A percentile compares a stretch with the other conserved stretches of the same genome.
Evolutionary conservation across 352 stramenopile genomes (phyloP).

Genomic region (Phytophthora pluvialis): DNA sequence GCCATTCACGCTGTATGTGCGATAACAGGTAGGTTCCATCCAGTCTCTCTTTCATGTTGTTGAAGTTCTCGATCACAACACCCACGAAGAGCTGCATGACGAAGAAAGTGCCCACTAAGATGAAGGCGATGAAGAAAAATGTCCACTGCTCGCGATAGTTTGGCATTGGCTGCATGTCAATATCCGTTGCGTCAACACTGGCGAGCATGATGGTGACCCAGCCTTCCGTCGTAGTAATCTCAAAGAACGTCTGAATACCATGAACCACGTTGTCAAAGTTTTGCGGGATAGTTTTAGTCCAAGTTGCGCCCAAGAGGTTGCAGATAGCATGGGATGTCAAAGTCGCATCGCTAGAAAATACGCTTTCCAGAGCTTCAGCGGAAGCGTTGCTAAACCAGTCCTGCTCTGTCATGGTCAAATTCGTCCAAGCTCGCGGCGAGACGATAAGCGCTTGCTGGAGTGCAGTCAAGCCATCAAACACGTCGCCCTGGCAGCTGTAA

Average conservation of each 20-base stretch:
- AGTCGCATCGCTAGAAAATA: slow-evolving; percentile 11
- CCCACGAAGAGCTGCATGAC: slow-evolving; percentile 94
- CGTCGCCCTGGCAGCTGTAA: slow-evolving; percentile 66
- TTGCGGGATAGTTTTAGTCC: slow-evolving; percentile 61
- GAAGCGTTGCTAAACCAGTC: slow-evolving; percentile 44
- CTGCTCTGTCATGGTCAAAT: slow-evolving; percentile 44
- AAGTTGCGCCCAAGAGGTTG: slow-evolving; percentile 41
- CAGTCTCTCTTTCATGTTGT: slow-evolving; percentile 73
- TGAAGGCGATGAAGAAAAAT: slow-evolving; percentile 92
- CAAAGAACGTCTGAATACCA: slow-evolving; percentile 83
- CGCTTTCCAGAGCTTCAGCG: slow-evolving; percentile 16
- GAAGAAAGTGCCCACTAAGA: slow-evolving; percentile 91
- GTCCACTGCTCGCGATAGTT: slow-evolving; percentile 77
- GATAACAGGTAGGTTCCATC: slow-evolving; percentile 77
- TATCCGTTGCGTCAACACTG: slow-evolving; percentile 85
- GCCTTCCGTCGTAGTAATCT: slow-evolving; percentile 92
- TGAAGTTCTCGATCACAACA: slow-evolving; percentile 95
- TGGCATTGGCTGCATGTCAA: slow-evolving; percentile 91
- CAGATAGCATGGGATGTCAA: slow-evolving; percentile 63
- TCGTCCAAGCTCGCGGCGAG: slow-evolving; percentile 48
- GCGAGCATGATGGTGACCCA: slow-evolving; percentile 91
- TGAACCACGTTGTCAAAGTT: slow-evolving; percentile 84
- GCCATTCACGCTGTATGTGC: slow-evolving; percentile 75
- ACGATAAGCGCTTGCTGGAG: slow-evolving; percentile 57
- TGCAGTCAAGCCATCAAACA: slow-evolving; percentile 44